A percentile compares a stretch with the other conserved stretches of the same genome.
Evolutionary conservation across 345 rosid species (phyloP).

Genomic region (Eucalyptus microcorys): DNA sequence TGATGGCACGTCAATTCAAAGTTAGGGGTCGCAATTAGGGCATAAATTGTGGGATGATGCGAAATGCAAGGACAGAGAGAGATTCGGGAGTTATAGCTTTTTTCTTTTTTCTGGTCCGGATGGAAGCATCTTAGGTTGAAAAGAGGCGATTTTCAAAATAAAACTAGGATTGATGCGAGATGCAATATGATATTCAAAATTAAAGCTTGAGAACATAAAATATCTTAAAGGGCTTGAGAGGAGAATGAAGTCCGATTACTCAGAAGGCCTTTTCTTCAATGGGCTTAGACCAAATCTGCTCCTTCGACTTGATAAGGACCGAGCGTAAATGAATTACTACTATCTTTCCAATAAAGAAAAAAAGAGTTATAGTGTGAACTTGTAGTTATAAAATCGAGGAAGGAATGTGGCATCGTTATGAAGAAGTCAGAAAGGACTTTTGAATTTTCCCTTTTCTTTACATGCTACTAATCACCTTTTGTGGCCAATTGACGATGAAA

Average conservation of each 20-base stretch:
- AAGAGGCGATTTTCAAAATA: no score
- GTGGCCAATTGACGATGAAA: background rate
- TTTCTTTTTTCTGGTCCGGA: no score
- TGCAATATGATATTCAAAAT: no score
- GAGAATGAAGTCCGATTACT: background rate
- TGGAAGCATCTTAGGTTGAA: no score
- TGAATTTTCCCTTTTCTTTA: no score
- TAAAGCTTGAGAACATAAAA: background rate
- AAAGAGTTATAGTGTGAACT: background rate
- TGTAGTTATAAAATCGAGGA: background rate
- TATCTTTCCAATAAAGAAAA: background rate
- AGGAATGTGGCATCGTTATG: no score
- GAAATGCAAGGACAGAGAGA: background rate
- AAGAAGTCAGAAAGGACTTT: no score
- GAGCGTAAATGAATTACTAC: background rate
- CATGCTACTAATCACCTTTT: no score
- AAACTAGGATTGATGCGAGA: no score
- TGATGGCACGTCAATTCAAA: background rate
- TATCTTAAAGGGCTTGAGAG: background rate
- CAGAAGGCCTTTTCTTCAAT: background rate
- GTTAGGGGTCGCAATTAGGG: background rate
- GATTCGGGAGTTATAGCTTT: background rate
- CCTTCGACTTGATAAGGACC: background rate
- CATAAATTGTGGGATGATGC: background rate
- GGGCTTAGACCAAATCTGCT: background rate